Evolutionary conservation across 2,329 filamentous ascomycete genomes (phyloP).

Genomic region (Aspergillus fructus): DNA sequence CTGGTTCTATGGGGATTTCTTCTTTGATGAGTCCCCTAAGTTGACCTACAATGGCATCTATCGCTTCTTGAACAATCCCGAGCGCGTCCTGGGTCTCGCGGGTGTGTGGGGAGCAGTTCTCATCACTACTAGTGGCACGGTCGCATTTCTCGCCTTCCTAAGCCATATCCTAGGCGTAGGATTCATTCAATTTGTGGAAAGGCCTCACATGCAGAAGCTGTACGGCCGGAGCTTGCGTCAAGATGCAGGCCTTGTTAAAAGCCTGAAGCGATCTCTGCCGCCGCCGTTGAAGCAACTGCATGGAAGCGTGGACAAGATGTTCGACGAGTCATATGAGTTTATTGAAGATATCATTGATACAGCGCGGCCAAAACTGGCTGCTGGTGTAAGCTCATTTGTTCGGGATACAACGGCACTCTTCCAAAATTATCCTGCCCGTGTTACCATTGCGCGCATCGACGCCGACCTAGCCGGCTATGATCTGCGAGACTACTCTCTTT

Average conservation of each 20-base stretch:
- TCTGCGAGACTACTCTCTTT: slow-evolving; percentile 74
- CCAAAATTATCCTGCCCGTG: slow-evolving; percentile 81
- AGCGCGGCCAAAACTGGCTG: slow-evolving; percentile 80
- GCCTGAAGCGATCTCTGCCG: slow-evolving; percentile 81
- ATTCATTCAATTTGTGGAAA: slow-evolving; percentile 91
- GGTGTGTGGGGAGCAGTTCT: slow-evolving; percentile 94
- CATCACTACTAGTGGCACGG: slow-evolving; percentile 83
- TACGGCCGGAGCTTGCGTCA: slow-evolving; percentile 81
- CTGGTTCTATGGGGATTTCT: slow-evolving; percentile 99
- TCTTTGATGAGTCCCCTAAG: slow-evolving; percentile 85
- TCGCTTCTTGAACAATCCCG: slow-evolving; percentile 95
- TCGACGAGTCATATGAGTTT: slow-evolving; percentile 83
- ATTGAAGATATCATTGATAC: slow-evolving; percentile 88
- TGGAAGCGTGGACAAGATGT: slow-evolving; percentile 78
- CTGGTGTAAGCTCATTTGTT: slow-evolving; percentile 82
- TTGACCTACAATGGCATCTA: slow-evolving; percentile 97
- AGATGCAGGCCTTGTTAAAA: slow-evolving; percentile 89
- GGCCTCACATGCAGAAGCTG: slow-evolving; percentile 97
- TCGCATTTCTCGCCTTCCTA: slow-evolving; percentile 82
- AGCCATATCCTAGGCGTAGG: slow-evolving; percentile 81
- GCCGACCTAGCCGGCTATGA: slow-evolving; percentile 79
- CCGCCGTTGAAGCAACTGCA: slow-evolving; percentile 79
- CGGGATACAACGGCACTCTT: slow-evolving; percentile 85
- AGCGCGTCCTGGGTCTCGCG: slow-evolving; percentile 87
- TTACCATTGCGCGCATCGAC: slow-evolving; percentile 77